Base-by-base conservation (phyloP, 1,284 basidiomycete genomes). In the Ceratobasidium sp. region DNA sequence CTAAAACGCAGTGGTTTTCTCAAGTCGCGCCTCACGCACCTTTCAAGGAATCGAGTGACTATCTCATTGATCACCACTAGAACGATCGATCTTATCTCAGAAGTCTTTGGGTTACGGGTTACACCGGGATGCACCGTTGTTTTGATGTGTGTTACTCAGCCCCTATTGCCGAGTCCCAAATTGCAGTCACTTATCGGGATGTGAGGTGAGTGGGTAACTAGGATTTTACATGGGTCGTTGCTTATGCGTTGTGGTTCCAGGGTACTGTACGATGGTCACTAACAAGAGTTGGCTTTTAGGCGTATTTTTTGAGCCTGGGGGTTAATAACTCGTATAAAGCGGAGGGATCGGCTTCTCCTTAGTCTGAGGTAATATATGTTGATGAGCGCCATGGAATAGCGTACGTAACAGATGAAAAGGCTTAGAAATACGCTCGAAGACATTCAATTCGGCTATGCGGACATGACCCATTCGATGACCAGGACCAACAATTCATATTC, bases 251-350 rank as follows among this genome's bases (percentile, higher is more conserved):
- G 55, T 20, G 30, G 5, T 50, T 38, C 16, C 35, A 79, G 74
- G 38, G 18, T 77, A 41, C 27, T 77, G 77, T 23, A 65, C 74
- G 1, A 60, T 64, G 48, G 46, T 79, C 7, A 78, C 78, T n/a
- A 78, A 78, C 50, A 12, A 46, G 12, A 54, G 7, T 8, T 79
- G 68, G 55, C 54, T 74, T 20, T 33, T 74, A 64, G 54, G 38
- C 16, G 41, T 64, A 46, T n/a, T 79, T 14, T 74, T 46, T 14
- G 68, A 68, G 44, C 71, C 78, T 52, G 68, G 76, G 27, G 35
- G 62, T 52, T 23, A 48, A 64, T 23, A 67, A 38, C 30, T 41
- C 60, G 41, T 77, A 66, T 38, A 77, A 78, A 35, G 59, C 68
- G 62, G 78, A 77, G 38, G 41, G 60, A 75, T 79, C n/a, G 12